Evolutionary conservation across 2,329 filamentous ascomycete genomes (phyloP).

Genomic region (Exserohilum turcica): DNA sequence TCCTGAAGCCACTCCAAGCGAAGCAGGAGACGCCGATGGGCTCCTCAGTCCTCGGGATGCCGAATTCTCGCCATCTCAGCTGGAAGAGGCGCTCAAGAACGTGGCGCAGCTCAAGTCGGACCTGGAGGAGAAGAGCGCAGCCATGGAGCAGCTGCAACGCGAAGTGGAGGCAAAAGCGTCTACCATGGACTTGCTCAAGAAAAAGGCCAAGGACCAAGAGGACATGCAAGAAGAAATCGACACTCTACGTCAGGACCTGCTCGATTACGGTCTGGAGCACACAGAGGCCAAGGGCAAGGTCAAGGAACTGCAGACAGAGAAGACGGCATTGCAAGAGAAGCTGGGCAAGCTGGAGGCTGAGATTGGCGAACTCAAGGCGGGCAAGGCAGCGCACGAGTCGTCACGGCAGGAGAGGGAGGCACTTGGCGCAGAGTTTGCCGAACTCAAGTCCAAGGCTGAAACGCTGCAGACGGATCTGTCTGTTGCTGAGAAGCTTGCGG

Average conservation of each 20-base stretch:
- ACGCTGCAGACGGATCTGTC: conserved; percentile 81
- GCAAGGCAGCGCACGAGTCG: conserved; percentile 53
- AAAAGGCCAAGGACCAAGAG: conserved; percentile 75
- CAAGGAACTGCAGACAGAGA: conserved; percentile 73
- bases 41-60: conserved; percentile 42
- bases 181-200: conserved; percentile 72
- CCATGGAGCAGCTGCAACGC: conserved; percentile 40
- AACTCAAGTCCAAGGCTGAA: conserved; percentile 71
- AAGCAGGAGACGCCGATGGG: conserved; percentile 45
- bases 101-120: conserved; percentile 41
- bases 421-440: conserved; percentile 69
- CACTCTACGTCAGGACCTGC: conserved; percentile 76
- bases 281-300: conserved; percentile 79
- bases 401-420: conserved; percentile 60
- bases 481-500: conserved; percentile 83
- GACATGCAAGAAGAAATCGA: conserved; percentile 85
- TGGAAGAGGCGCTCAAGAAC: conserved; percentile 38
- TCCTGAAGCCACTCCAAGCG: conserved; percentile 44
- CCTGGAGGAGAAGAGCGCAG: conserved; percentile 42
- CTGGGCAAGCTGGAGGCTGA: conserved; percentile 74
- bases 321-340: conserved; percentile 65
- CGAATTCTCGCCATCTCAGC: conserved; percentile 51
- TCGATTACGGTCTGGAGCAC: conserved; percentile 80
- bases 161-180: conserved; percentile 62
- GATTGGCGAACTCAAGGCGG: conserved; percentile 61